These are phyloP conservation scores for Rutidosis leptorrhynchoides DNA, from an alignment of 129 eudicot species.

Conservation along the genomic window DNA sequence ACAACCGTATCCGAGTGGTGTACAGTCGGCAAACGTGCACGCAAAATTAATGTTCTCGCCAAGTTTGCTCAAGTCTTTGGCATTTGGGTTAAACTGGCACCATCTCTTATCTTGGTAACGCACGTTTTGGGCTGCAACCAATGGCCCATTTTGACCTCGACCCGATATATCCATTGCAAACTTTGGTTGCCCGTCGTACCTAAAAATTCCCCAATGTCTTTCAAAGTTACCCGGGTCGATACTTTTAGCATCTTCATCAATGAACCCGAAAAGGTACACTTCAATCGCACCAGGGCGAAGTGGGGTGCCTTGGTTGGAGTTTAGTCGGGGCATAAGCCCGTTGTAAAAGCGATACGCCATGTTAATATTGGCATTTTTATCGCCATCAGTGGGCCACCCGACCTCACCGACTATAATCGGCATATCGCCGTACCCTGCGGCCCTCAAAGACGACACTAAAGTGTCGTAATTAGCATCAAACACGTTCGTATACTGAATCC, in stretches of 20 bases:
- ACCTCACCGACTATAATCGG: slow-evolving; percentile 80
- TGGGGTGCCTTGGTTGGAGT: slow-evolving; percentile 70
- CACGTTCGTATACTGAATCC: slow-evolving; percentile 65
- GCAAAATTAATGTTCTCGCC: slow-evolving; percentile 66
- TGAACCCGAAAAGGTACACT: slow-evolving; percentile 67
- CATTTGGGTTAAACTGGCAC: slow-evolving; percentile 78
- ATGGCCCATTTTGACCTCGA: slow-evolving; percentile 35
- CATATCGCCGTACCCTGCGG: slow-evolving; percentile 55
- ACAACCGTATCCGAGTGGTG: slow-evolving; percentile 50
- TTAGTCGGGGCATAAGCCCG: slow-evolving; percentile 73
- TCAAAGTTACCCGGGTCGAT: slow-evolving; percentile 74
- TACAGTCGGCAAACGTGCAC: slow-evolving; percentile 61
- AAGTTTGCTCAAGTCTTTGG: slow-evolving; percentile 49
- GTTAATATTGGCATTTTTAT: slow-evolving; percentile 52
- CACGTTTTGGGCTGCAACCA: slow-evolving; percentile 68
- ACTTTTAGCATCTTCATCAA: slow-evolving; percentile 78
- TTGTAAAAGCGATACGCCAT: slow-evolving; percentile 64
- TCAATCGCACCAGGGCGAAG: slow-evolving; percentile 63
- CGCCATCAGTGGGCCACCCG: slow-evolving; percentile 98
- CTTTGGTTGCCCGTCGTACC: slow-evolving; percentile 83
- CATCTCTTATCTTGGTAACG: slow-evolving; percentile 54
- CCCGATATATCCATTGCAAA: slow-evolving; percentile 71
- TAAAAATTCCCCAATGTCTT: slow-evolving; percentile 85
- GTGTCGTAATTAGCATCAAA: slow-evolving; percentile 95
- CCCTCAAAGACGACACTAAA: slow-evolving; percentile 67